Evolutionary conservation across 106 monocot species (phyloP).

Genomic region (Posidonia australis): DNA sequence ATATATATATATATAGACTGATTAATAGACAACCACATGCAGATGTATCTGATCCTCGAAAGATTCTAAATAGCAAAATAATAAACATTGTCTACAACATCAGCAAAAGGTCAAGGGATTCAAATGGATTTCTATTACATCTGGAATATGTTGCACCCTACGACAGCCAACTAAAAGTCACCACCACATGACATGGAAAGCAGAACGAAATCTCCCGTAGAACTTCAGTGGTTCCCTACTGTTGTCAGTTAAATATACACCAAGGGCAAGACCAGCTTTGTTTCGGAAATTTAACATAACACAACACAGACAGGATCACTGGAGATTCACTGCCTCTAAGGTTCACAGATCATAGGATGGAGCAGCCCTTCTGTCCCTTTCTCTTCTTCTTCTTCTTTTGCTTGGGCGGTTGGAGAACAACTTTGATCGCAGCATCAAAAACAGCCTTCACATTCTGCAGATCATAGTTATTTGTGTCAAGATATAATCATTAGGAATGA

Average conservation of each 20-base stretch:
- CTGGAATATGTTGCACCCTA: too few species aligned
- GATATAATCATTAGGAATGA: background rate
- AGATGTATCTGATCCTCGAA: too few species aligned
- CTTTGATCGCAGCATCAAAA: conserved; percentile 72
- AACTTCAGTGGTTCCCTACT: background rate
- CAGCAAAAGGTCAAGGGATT: too few species aligned
- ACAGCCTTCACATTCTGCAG: conserved; percentile 68
- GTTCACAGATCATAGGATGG: conserved; percentile 40
- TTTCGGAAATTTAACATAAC: background rate
- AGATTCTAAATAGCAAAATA: too few species aligned
- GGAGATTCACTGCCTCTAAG: background rate
- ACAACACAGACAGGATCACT: background rate
- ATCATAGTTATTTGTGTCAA: background rate
- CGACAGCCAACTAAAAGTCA: too few species aligned
- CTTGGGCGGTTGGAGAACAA: conserved; percentile 71
- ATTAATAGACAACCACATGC: too few species aligned
- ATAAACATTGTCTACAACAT: too few species aligned
- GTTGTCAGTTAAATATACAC: conserved; percentile 5
- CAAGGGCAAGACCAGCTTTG: background rate
- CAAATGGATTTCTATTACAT: too few species aligned
- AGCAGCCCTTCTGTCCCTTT: conserved; percentile 47
- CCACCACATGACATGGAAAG: background rate
- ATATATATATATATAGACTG: too few species aligned
- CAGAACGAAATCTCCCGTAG: background rate
- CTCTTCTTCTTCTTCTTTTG: conserved; percentile 57